Percentiles rank a stretch among this genome's conserved stretches.
Evolutionary conservation across 106 monocot genomes (phyloP).

Genomic region (Dendrobium nobile): DNA sequence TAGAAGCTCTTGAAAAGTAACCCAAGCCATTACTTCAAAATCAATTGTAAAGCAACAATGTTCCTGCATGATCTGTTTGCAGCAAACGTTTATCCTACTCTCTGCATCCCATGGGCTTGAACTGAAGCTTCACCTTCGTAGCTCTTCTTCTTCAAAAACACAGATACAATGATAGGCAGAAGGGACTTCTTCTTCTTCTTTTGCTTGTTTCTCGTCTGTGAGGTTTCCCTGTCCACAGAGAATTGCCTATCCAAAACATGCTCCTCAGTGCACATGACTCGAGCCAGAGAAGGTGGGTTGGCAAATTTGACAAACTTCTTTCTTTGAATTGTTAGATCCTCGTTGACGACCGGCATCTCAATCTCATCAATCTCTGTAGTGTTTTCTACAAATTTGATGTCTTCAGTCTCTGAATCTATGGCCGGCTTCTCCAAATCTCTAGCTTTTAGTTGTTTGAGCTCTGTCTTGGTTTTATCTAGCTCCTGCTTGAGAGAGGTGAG

Average conservation of each 20-base stretch:
- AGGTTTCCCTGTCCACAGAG: slow-evolving; percentile 11
- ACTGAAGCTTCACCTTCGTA: not conserved
- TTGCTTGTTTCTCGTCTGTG: slow-evolving; percentile 7
- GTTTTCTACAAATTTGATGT: slow-evolving; percentile 39
- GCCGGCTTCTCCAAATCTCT: slow-evolving; percentile 12
- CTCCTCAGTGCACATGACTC: slow-evolving; percentile 18
- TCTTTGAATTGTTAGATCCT: slow-evolving; percentile 19
- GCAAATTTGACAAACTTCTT: slow-evolving; percentile 55
- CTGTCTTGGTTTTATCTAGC: slow-evolving; percentile 49
- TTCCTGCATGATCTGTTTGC: not conserved
- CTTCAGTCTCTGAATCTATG: slow-evolving; percentile 22
- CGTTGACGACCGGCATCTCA: not conserved
- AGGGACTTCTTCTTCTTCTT: slow-evolving; percentile 43
- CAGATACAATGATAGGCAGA: slow-evolving; percentile 25
- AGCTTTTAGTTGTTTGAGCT: slow-evolving; percentile 36
- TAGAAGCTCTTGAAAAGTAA: not conserved
- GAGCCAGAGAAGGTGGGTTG: slow-evolving; percentile 27
- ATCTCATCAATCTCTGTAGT: slow-evolving; percentile 8
- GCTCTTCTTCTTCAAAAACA: slow-evolving; percentile 44
- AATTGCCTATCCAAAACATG: slow-evolving; percentile 19
- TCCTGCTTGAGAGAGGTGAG: slow-evolving; percentile 46
- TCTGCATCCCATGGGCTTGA: not conserved
- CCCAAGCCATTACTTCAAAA: not conserved
- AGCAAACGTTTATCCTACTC: not conserved
- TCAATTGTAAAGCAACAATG: not conserved